Percentiles rank a stretch among this genome's conserved stretches.
Evolutionary conservation across 176 grass and related monocot species (phyloP).

Genomic region (Carex myosuroides): DNA sequence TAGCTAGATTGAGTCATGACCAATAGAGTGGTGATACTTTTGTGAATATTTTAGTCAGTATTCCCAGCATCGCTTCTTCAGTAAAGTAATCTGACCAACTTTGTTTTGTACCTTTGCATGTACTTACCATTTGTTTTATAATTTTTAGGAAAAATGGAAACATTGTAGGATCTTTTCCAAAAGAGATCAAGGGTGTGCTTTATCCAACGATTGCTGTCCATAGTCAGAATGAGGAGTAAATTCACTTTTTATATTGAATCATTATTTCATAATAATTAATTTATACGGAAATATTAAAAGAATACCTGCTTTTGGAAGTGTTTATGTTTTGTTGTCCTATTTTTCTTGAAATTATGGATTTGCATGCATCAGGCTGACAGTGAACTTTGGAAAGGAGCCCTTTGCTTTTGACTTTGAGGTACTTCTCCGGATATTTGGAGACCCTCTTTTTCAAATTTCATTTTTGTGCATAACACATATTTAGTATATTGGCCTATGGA

Average conservation of each 20-base stretch:
- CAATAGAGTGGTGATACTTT: background rate
- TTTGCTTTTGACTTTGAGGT: conserved; percentile 95
- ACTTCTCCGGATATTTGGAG: background rate
- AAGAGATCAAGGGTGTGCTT: conserved; percentile 66
- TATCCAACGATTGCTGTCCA: conserved; percentile 94
- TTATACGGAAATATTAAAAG: background rate
- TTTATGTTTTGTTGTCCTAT: background rate
- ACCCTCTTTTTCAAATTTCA: background rate
- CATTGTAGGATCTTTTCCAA: conserved; percentile 53
- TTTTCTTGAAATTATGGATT: conserved; percentile 23
- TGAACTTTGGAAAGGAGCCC: conserved; percentile 82
- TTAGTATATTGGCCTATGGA: background rate
- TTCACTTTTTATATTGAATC: conserved; percentile 14
- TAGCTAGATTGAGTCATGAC: background rate
- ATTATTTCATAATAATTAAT: background rate
- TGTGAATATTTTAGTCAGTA: conserved; percentile 9
- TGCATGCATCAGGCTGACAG: conserved; percentile 57
- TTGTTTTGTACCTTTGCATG: background rate
- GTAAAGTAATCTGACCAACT: background rate
- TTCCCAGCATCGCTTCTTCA: conserved; percentile 2
- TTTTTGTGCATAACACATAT: background rate
- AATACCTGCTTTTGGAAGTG: conserved; percentile 7
- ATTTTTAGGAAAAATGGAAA: conserved; percentile 81
- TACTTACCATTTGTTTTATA: conserved; percentile 10
- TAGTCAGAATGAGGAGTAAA: conserved; percentile 87